phyloP scores from a whole-genome alignment of 345 rosid species.

The Gossypium raimondii region DNA sequence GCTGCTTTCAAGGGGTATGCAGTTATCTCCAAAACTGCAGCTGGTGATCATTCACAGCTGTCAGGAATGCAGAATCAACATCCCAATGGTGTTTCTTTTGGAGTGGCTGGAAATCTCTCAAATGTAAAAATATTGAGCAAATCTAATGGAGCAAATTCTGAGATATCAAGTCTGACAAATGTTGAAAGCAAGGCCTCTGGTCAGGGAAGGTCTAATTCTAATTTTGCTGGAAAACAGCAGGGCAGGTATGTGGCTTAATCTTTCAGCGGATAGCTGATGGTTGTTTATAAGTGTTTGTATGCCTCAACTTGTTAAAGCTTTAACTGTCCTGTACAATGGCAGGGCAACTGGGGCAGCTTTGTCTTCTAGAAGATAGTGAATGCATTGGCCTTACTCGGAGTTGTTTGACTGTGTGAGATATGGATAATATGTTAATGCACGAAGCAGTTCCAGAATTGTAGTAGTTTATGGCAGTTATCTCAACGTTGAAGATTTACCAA shows the following conservation, averaged over 20 bases:
- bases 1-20: slow-evolving; percentile 15
- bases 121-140: slow-evolving; percentile 55
- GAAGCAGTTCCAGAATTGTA: neutral
- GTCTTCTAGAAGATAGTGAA: slow-evolving; percentile 38
- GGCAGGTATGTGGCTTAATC: slow-evolving; percentile 43
- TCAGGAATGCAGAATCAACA: slow-evolving; percentile 27
- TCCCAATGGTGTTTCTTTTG: slow-evolving; percentile 40
- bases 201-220: slow-evolving; percentile 39
- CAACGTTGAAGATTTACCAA: neutral
- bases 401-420: neutral
- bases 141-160: slow-evolving; percentile 42
- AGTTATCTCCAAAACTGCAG: slow-evolving; percentile 4
- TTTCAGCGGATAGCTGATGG: neutral
- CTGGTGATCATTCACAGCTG: slow-evolving; percentile 20
- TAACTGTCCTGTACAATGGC: slow-evolving; percentile 15
- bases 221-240: slow-evolving; percentile 44
- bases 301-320: neutral
- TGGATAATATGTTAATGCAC: neutral
- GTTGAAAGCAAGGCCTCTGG: slow-evolving; percentile 38
- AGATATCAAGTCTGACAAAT: slow-evolving; percentile 22
- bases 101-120: slow-evolving; percentile 35
- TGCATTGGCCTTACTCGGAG: neutral
- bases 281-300: neutral
- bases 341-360: slow-evolving; percentile 40
- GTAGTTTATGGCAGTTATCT: neutral